A percentile compares a stretch with the other conserved stretches of the same genome.
phyloP scores from a whole-genome alignment of 108 stramenopile species.

The Pseudonitzschia delicatissima region DNA sequence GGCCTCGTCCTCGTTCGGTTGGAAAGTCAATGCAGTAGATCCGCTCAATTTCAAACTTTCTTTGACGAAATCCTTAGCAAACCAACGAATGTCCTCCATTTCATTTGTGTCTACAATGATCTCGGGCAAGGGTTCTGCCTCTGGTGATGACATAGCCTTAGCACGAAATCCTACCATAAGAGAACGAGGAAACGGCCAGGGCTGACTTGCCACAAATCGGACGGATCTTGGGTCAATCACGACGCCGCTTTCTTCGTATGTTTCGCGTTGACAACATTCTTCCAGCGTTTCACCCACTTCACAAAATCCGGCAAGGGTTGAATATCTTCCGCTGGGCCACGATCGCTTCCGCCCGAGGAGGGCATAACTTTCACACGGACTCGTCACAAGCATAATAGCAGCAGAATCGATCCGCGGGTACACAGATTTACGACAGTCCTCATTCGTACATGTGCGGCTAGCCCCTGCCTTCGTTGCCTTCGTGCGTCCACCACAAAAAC shows the following conservation, averaged over 20 bases:
- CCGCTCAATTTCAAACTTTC: slow-evolving; percentile 16
- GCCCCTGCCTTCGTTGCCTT: slow-evolving; percentile 20
- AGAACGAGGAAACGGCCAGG: slow-evolving; percentile 36
- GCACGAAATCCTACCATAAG: slow-evolving; percentile 31
- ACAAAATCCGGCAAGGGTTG: slow-evolving; percentile 31
- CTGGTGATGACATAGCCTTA: slow-evolving; percentile 3
- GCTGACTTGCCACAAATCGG: slow-evolving; percentile 22
- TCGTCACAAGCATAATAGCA: slow-evolving; percentile 31
- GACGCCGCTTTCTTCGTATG: slow-evolving; percentile 30
- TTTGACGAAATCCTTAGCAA: slow-evolving; percentile 18
- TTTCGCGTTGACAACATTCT: slow-evolving; percentile 26
- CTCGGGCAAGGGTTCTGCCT: not conserved
- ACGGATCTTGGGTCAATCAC: slow-evolving; percentile 15
- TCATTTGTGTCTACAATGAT: slow-evolving; percentile 20
- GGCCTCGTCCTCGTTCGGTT: slow-evolving; percentile 18
- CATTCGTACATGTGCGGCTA: slow-evolving; percentile 15
- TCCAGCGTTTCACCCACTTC: slow-evolving; percentile 37
- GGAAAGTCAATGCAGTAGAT: slow-evolving; percentile 17
- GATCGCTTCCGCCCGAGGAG: slow-evolving; percentile 23
- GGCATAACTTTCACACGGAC: slow-evolving; percentile 25
- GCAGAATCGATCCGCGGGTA: slow-evolving; percentile 35
- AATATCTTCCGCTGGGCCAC: slow-evolving; percentile 30
- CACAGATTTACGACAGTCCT: slow-evolving; percentile 10
- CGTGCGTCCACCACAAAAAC: slow-evolving; percentile 23
- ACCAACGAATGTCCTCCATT: slow-evolving; percentile 35